Evolutionary conservation across 1,284 basidiomycete genomes (phyloP).

Genomic region (Serendipita sp.): DNA sequence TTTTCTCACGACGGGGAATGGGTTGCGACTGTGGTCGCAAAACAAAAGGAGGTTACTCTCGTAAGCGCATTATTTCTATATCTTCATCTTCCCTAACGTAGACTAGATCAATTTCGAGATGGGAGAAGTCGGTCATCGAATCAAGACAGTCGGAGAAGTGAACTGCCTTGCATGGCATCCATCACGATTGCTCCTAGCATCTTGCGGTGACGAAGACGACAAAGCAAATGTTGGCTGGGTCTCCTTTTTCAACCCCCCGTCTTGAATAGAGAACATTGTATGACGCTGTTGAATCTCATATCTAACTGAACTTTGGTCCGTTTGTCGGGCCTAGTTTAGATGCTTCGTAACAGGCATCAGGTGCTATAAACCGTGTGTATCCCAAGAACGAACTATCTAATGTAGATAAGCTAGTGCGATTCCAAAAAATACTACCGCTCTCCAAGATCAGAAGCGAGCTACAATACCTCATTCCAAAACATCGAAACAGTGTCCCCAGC

Average conservation of each 20-base stretch:
- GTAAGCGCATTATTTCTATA: not conserved
- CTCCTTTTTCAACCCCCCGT: not conserved
- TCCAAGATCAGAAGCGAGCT: conserved; percentile 7
- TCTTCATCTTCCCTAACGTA: not conserved
- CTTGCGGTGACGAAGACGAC: conserved; percentile 5
- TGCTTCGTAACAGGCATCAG: too few relatives aligned
- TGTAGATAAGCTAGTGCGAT: not conserved
- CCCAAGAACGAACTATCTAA: not conserved
- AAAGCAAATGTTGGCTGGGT: conserved; percentile 1
- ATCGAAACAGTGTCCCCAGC: conserved; percentile 15
- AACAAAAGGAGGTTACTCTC: conserved; percentile 4
- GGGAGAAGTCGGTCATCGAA: conserved; percentile 6
- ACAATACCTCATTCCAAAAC: conserved; percentile 13
- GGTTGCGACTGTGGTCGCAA: not conserved
- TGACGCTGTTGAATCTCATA: not conserved
- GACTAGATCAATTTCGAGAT: conserved; percentile 1
- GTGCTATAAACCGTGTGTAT: not conserved
- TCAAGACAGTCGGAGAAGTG: not conserved
- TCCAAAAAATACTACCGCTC: not conserved
- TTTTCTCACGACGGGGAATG: conserved; percentile 69
- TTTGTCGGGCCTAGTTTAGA: too few relatives aligned
- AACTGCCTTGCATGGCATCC: conserved; percentile 1
- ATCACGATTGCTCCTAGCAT: not conserved
- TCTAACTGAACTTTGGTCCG: too few relatives aligned
- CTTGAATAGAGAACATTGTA: not conserved